phyloP scores from a whole-genome alignment of 2,329 filamentous ascomycete genomes.

The Epichloe typhina region DNA sequence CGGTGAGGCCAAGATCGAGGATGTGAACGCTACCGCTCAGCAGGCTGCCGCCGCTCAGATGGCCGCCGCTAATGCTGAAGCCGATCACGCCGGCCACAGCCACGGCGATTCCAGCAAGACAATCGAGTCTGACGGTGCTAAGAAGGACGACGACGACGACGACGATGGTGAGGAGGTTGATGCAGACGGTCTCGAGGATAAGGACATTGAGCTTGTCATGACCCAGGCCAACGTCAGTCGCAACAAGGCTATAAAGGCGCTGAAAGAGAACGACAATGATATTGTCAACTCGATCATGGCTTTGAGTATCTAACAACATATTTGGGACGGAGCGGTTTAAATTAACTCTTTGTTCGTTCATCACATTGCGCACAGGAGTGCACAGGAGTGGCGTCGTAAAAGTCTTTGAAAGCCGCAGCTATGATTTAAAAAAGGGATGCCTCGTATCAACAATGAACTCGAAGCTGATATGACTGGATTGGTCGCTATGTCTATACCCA shows the following conservation, averaged over 20 bases:
- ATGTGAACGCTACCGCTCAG: conserved; percentile 96
- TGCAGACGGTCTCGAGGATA: conserved; percentile 86
- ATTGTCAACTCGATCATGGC: conserved; percentile 99
- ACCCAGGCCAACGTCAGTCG: conserved; percentile 90
- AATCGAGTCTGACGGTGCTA: conserved; percentile 47
- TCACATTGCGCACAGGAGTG: conserved; percentile 13
- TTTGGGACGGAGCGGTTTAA: conserved; percentile 2
- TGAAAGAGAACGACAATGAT: conserved; percentile 99
- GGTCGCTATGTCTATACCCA: neutral
- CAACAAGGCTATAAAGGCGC: conserved; percentile 97
- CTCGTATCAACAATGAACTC: neutral
- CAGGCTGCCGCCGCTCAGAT: conserved; percentile 82
- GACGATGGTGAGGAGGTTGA: conserved; percentile 95
- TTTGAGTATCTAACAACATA: conserved; percentile 55
- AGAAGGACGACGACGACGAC: conserved; percentile 64
- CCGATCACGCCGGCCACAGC: conserved; percentile 60
- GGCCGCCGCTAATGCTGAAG: conserved; percentile 51
- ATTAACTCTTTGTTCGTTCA: conserved; percentile 4
- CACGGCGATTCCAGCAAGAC: conserved; percentile 55
- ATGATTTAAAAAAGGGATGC: neutral
- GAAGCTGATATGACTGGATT: neutral
- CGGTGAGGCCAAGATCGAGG: conserved; percentile 99
- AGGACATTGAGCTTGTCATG: conserved; percentile 99
- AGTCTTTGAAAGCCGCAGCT: conserved; percentile 11
- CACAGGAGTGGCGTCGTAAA: conserved; percentile 17